Base-by-base conservation (phyloP, 257 asterid genomes). In the Paulownia fortunei region DNA sequence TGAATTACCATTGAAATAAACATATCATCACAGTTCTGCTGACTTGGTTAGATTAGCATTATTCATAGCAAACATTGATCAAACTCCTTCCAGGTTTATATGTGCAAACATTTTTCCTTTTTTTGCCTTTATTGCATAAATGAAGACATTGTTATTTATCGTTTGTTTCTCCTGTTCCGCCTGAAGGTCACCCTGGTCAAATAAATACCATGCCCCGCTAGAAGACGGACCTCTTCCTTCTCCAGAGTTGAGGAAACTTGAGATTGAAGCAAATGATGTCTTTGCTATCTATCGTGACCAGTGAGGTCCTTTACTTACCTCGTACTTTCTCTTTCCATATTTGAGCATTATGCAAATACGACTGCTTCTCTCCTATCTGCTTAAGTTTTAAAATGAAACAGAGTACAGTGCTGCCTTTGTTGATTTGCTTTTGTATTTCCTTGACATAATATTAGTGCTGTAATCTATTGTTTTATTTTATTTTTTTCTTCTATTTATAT, bases 221-320 rank as follows among this genome's bases (percentile, higher is more conserved):
- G 96, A 89, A 42, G 98, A 93, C 69, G 99, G 95, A 30, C 92
- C 96, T 69, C 81, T 80, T 77, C 98, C 99, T 67, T 92, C 98
- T 59, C 66, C 87, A 26, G 93, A 92, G 79, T 80, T 96, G 90
- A 88, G 99, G 91, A 93, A 89, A 78, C 98, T 96, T 51, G 99
- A 96, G 88, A 80, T 90, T 78, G 99, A 96, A 88, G 99, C 99
- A 79, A 96, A 96, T 47, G 97, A 96, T 36, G 89, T 96, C 76
- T 96, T 96, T 83, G 84, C 98, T 37, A 64, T 93, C 79, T 96
- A 96, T 89, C 91, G 98, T 90, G 99, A 96, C 97, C 99, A 96
- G 99, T 96, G 91, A 93, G 96, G 97, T 89, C 86, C 97, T 88
- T 88, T 89, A 86, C 93, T 87, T 84, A 82, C 90, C 93, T 88